phyloP scores from a whole-genome alignment of 768 basidiomycete genomes.

The Boletus tylopilopsis region DNA sequence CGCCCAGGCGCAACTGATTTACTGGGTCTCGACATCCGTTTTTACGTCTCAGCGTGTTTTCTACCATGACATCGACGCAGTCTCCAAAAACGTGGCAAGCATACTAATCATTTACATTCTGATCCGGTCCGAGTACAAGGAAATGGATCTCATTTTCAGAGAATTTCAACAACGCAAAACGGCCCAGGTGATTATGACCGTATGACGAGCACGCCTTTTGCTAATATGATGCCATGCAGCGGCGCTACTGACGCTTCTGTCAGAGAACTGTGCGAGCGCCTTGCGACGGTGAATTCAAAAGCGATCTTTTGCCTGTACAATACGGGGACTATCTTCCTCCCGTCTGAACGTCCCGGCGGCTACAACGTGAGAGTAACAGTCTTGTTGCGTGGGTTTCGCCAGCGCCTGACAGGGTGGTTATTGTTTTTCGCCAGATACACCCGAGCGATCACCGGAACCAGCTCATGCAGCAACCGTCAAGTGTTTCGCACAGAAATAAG shows the following conservation, averaged over 20 bases:
- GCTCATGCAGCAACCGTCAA: slow-evolving; percentile 34
- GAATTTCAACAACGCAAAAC: slow-evolving; percentile 5
- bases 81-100: background rate
- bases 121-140: background rate
- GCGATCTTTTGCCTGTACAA: slow-evolving; percentile 28
- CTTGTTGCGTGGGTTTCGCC: background rate
- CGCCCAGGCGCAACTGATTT: too few relatives aligned
- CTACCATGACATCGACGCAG: slow-evolving; percentile 18
- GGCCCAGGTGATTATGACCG: background rate
- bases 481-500: too few relatives aligned
- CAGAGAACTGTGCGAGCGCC: slow-evolving; percentile 32
- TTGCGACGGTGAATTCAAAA: slow-evolving; percentile 31
- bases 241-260: background rate
- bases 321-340: slow-evolving; percentile 29
- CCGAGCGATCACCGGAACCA: slow-evolving; percentile 32
- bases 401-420: background rate
- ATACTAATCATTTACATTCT: background rate
- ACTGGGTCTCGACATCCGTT: too few relatives aligned
- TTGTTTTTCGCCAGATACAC: too few relatives aligned
- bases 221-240: background rate
- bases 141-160: too few relatives aligned
- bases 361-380: slow-evolving; percentile 29
- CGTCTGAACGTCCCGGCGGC: slow-evolving; percentile 27
- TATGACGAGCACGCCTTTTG: background rate
- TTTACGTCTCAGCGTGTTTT: too few relatives aligned